phyloP scores from a whole-genome alignment of 116 monocot genomes.

The Iris pallida region DNA sequence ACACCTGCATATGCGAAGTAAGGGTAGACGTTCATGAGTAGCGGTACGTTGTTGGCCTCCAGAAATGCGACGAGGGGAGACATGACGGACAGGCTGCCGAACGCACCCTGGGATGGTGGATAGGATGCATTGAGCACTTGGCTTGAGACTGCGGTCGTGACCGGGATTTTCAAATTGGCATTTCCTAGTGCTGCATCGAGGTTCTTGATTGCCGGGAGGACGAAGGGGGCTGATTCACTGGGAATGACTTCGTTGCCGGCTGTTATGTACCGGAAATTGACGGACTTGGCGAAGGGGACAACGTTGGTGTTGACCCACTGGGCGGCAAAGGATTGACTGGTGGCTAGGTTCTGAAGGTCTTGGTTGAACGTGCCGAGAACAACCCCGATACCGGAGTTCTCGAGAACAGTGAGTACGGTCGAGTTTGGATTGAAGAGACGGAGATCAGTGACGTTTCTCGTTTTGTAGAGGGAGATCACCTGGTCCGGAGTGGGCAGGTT shows the following conservation, averaged over 20 bases:
- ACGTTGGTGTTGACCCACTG: constrained; percentile 15
- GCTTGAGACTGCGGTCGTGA: constrained; percentile 13
- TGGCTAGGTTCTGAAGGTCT: constrained; percentile 10
- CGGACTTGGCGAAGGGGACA: background rate
- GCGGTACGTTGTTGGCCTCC: background rate
- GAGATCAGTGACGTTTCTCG: constrained; percentile 6
- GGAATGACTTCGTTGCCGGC: background rate
- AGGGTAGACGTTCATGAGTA: constrained; percentile 9
- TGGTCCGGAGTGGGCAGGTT: constrained; percentile 13
- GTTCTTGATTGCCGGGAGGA: constrained; percentile 10
- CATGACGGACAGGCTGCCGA: background rate
- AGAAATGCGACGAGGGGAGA: constrained; percentile 1
- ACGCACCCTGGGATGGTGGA: constrained; percentile 15
- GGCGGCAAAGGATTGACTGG: constrained; percentile 2
- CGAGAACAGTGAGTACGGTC: background rate
- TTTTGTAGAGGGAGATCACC: constrained; percentile 8
- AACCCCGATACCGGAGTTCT: background rate
- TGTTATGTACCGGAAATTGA: background rate
- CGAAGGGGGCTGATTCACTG: background rate
- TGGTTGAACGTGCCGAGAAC: constrained; percentile 10
- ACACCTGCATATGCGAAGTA: constrained; percentile 11
- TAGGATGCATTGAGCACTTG: constrained; percentile 9
- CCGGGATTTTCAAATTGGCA: background rate
- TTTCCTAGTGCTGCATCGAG: background rate
- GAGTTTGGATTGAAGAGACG: constrained; percentile 11